Evolutionary conservation across 1,284 basidiomycete species (phyloP).

Genomic region (Ustilago cynodontis): DNA sequence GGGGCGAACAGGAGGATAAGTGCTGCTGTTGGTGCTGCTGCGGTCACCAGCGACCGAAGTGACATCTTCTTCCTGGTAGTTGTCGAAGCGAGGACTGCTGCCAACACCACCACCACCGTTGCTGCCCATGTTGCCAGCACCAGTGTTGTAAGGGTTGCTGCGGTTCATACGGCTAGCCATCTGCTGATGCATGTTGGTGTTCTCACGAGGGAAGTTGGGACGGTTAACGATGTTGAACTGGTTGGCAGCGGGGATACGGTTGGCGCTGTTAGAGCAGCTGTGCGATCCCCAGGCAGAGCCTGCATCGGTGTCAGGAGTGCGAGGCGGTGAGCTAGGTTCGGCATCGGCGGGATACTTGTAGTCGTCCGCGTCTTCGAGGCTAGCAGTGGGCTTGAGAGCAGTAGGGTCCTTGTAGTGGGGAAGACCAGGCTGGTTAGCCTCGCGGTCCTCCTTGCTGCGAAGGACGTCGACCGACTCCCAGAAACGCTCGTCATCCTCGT

Average conservation of each 20-base stretch:
- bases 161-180: conserved; percentile 22
- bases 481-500: conserved; percentile 53
- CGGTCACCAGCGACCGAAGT: conserved; percentile 6
- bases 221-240: conserved; percentile 44
- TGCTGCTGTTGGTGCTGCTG: conserved; percentile 18
- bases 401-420: conserved; percentile 35
- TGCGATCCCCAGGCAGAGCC: conserved; percentile 16
- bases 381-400: conserved; percentile 26
- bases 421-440: conserved; percentile 33
- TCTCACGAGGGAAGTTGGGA: conserved; percentile 41
- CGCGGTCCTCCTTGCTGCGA: conserved; percentile 43
- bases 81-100: conserved; percentile 32
- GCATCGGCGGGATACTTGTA: conserved; percentile 3
- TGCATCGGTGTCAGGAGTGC: background rate
- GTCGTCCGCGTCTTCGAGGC: conserved; percentile 21
- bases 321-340: conserved; percentile 10
- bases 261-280: conserved; percentile 30
- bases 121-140: conserved; percentile 18
- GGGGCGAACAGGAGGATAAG: conserved; percentile 31
- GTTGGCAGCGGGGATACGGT: conserved; percentile 23
- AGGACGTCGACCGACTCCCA: conserved; percentile 48
- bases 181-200: conserved; percentile 38
- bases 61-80: conserved; percentile 15
- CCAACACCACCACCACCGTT: conserved; percentile 20
- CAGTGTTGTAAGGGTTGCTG: conserved; percentile 28